Percentiles rank a stretch among this genome's conserved stretches.
phyloP scores from a whole-genome alignment of 2,329 filamentous ascomycete genomes.

The Epicoccum nigrum region DNA sequence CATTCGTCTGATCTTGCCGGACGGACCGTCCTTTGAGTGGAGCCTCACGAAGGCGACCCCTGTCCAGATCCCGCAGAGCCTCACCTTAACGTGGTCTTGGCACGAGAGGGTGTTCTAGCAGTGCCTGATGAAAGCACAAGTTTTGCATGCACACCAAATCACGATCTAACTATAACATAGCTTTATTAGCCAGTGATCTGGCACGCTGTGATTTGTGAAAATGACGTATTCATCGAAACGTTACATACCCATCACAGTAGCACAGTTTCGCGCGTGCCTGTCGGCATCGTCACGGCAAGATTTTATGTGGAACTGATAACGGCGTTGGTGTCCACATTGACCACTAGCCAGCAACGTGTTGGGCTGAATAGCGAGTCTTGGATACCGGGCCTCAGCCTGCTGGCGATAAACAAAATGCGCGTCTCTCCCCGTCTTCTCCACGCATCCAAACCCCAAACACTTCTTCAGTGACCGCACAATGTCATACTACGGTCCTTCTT shows the following conservation, averaged over 20 bases:
- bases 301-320: slow-evolving; percentile 17
- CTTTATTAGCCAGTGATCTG: too few species aligned
- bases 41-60: slow-evolving; percentile 1
- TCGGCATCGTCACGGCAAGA: slow-evolving; percentile 13
- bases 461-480: slow-evolving; percentile 9
- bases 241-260: background rate
- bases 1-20: slow-evolving; percentile 16
- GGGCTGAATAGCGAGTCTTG: slow-evolving; percentile 2
- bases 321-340: slow-evolving; percentile 14
- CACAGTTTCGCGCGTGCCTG: slow-evolving; percentile 8
- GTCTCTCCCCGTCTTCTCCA: slow-evolving; percentile 12
- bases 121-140: too few species aligned
- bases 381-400: slow-evolving; percentile 10
- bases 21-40: slow-evolving; percentile 11
- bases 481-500: slow-evolving; percentile 22
- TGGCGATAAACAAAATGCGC: slow-evolving; percentile 15
- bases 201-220: too few species aligned
- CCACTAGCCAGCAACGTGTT: slow-evolving; percentile 10
- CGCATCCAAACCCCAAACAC: slow-evolving; percentile 4
- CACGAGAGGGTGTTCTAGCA: too few species aligned
- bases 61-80: slow-evolving; percentile 21
- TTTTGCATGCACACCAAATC: too few species aligned
- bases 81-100: slow-evolving; percentile 15
- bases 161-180: too few species aligned
- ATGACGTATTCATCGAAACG: slow-evolving; percentile 3